These are phyloP conservation scores for Blastobotrys apis DNA, from an alignment of 1,139 yeast genomes.

Conservation along the genomic window DNA sequence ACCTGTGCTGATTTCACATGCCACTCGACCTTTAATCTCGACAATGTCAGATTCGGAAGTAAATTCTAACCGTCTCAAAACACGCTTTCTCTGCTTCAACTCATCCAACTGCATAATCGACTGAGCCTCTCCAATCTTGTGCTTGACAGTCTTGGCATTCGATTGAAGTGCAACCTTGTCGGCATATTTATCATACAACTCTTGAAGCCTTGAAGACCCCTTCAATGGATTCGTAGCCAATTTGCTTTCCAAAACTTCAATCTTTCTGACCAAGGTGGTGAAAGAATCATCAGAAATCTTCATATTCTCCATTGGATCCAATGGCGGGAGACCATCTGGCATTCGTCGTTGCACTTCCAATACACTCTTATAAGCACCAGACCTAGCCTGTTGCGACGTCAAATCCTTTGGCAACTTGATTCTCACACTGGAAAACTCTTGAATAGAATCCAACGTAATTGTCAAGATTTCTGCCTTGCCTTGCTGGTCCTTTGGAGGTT, in stretches of 20 bases:
- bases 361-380: conserved; percentile 70
- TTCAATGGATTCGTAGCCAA: conserved; percentile 65
- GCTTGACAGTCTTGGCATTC: conserved; percentile 57
- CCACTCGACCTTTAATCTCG: conserved; percentile 92
- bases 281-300: conserved; percentile 81
- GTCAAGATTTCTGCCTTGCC: conserved; percentile 78
- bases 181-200: conserved; percentile 58
- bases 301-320: conserved; percentile 92
- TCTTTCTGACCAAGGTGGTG: conserved; percentile 61
- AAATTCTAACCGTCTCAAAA: conserved; percentile 79
- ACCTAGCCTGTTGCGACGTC: conserved; percentile 64
- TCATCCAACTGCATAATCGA: conserved; percentile 93
- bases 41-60: conserved; percentile 77
- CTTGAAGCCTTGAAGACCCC: conserved; percentile 58
- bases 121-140: conserved; percentile 74
- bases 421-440: conserved; percentile 71
- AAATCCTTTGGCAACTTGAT: conserved; percentile 78
- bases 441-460: conserved; percentile 72
- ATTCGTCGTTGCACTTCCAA: conserved; percentile 76
- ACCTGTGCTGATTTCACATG: conserved; percentile 95
- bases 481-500: conserved; percentile 69
- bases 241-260: conserved; percentile 76
- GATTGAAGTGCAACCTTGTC: conserved; percentile 58
- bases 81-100: conserved; percentile 86
- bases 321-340: conserved; percentile 81